Evolutionary conservation across 768 basidiomycete species (phyloP).

Genomic region (Lactarius tabidus): DNA sequence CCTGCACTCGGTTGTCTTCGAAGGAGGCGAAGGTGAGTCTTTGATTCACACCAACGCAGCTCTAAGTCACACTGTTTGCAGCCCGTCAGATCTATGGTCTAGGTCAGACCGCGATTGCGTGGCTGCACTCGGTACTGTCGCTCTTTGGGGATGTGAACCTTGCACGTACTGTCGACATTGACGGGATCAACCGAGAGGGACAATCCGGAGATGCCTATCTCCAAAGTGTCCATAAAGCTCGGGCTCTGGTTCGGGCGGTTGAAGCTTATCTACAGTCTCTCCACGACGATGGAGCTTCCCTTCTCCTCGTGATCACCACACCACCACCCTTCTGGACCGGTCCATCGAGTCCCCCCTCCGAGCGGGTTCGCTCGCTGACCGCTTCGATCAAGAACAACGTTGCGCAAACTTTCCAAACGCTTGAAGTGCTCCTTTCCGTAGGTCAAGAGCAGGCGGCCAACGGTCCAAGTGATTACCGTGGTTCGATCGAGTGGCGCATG

Average conservation of each 20-base stretch:
- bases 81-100: constrained; percentile 32
- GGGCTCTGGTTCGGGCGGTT: constrained; percentile 60
- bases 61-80: constrained; percentile 1
- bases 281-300: constrained; percentile 63
- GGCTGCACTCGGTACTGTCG: constrained; percentile 54
- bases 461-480: constrained; percentile 65
- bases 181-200: constrained; percentile 56
- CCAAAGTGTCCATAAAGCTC: constrained; percentile 65
- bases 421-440: constrained; percentile 57
- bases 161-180: constrained; percentile 78
- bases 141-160: constrained; percentile 69
- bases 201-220: constrained; percentile 49
- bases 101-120: constrained; percentile 50
- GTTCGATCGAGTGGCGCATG: constrained; percentile 74
- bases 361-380: constrained; percentile 38
- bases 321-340: constrained; percentile 28
- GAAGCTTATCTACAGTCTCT: constrained; percentile 69
- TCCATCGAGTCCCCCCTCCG: constrained; percentile 5
- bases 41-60: not conserved
- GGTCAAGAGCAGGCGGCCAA: constrained; percentile 71
- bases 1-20: constrained; percentile 27
- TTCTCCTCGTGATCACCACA: constrained; percentile 58
- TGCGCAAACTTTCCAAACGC: constrained; percentile 49
- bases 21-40: constrained; percentile 25
- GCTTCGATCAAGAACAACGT: constrained; percentile 56